Base-by-base conservation (phyloP, 306 rosid genomes). In the Trifolium subterraneum region DNA sequence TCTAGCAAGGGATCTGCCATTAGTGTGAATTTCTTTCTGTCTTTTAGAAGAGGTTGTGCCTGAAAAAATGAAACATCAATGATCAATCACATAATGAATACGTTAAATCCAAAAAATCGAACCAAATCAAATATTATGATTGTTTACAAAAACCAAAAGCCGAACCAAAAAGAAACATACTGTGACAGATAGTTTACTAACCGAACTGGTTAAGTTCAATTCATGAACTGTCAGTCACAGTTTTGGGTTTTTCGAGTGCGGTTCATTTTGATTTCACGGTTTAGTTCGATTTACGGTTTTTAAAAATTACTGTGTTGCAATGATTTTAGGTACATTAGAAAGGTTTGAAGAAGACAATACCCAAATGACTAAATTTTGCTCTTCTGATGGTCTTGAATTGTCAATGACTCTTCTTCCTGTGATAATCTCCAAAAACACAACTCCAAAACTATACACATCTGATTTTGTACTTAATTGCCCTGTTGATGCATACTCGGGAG, bases 351-450 rank as follows among this genome's bases (percentile, higher is more conserved):
- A 83, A 87, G 33, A 29, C 33, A 4, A 80, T 88, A 90, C 98
- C 98, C 98, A 93, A 78, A 78, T 4, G 54, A 93, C 89, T 77
- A 93, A 80, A 71, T 93, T 89, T 44, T 90, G 93, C 61, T 93
- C 90, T 52, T 86, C 84, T 6, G 88, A 39, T 11, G 89, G 83
- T 75, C 96, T 89, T 35, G 86, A 63, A 38, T 74, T 80, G 79
- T 93, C 98, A 68, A 93, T 87, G 7, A 86, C 98, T 82, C 98
- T 90, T 76, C 88, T 89, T 70, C 98, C 98, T 1, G 97, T 84
- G 82, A 93, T 81, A 47, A 93, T 80, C 88, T 93, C 98, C 76
- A 93, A 75, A 64, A 93, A 86, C 67, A 93, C 97, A 0, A 93
- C 98, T 60, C 98, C 98, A 27, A 79, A 93, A 70, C 97, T 88